Conservation (phyloP, 352 stramenopile species). For the Globisporangium yorkense region DNA sequence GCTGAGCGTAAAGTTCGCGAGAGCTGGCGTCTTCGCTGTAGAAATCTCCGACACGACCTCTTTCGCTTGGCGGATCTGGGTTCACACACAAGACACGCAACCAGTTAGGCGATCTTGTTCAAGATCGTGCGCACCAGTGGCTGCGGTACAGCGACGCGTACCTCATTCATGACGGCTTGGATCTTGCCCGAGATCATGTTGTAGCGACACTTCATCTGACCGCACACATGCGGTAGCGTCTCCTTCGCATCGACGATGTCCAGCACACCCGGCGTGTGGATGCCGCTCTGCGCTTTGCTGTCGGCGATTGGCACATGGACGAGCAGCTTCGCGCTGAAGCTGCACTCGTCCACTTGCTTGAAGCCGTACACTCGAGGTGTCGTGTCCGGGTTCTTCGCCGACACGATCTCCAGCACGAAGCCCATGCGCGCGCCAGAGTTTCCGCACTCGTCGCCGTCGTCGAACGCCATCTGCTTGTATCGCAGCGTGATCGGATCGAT, state of each 20-base stretch:
- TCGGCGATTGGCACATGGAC: constrained; percentile 37
- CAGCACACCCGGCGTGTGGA: constrained; percentile 61
- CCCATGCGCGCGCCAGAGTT: constrained; percentile 34
- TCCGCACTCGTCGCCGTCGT: constrained; percentile 65
- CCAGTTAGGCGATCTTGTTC: background rate
- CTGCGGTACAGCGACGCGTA: constrained; percentile 9
- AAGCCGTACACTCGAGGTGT: constrained; percentile 44
- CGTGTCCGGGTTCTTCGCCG: constrained; percentile 29
- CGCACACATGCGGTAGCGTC: constrained; percentile 56
- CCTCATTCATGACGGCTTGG: constrained; percentile 43
- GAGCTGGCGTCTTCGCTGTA: constrained; percentile 19
- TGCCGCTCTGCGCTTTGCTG: constrained; percentile 31
- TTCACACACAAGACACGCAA: background rate
- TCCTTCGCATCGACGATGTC: constrained; percentile 53
- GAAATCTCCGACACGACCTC: constrained; percentile 16
- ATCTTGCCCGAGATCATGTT: constrained; percentile 40
- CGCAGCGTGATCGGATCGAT: constrained; percentile 70
- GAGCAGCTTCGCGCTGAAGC: constrained; percentile 45
- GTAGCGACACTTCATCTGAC: constrained; percentile 70
- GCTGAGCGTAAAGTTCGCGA: constrained; percentile 47
- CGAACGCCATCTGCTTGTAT: constrained; percentile 78
- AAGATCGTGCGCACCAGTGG: background rate
- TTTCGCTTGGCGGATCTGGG: constrained; percentile 17
- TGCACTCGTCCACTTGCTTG: constrained; percentile 49
- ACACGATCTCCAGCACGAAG: constrained; percentile 48